Conservation (phyloP, 805 yeast species). For the Cyberlindnera americana region DNA sequence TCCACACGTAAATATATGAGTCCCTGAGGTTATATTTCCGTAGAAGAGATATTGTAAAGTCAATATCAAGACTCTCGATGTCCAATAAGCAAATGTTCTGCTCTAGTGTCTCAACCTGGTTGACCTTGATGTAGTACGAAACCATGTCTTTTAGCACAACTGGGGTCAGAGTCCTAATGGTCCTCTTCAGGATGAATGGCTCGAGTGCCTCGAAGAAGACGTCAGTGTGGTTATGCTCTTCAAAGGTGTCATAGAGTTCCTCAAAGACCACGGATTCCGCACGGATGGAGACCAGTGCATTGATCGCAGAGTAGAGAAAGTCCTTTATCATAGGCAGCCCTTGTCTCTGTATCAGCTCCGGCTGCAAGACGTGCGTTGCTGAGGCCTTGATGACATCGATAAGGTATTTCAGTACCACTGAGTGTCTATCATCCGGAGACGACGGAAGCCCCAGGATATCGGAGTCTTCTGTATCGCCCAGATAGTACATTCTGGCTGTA, state of each 20-base stretch:
- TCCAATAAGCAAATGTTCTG: constrained; percentile 69
- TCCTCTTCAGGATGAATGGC: constrained; percentile 44
- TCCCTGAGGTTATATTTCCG: constrained; percentile 53
- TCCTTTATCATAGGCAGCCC: constrained; percentile 27
- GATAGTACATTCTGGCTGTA: constrained; percentile 50
- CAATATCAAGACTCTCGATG: constrained; percentile 67
- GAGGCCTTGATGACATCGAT: constrained; percentile 46
- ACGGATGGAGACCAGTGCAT: constrained; percentile 37
- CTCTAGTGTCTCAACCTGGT: constrained; percentile 51
- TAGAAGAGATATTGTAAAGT: constrained; percentile 66
- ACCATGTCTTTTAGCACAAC: constrained; percentile 60
- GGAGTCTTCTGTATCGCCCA: constrained; percentile 42
- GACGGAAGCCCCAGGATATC: constrained; percentile 56
- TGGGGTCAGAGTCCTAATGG: constrained; percentile 56
- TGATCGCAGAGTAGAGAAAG: constrained; percentile 37
- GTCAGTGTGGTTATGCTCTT: constrained; percentile 24
- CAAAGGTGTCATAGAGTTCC: constrained; percentile 42
- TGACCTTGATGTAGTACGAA: constrained; percentile 38
- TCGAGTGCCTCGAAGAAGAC: constrained; percentile 53
- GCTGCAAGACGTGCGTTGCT: constrained; percentile 22
- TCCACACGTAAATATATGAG: constrained; percentile 69
- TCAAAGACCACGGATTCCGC: constrained; percentile 39
- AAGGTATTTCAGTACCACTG: constrained; percentile 49
- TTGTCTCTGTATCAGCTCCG: constrained; percentile 9
- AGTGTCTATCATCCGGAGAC: constrained; percentile 39